phyloP scores from a whole-genome alignment of 805 yeast genomes.

The Yamadazyma sp. region DNA sequence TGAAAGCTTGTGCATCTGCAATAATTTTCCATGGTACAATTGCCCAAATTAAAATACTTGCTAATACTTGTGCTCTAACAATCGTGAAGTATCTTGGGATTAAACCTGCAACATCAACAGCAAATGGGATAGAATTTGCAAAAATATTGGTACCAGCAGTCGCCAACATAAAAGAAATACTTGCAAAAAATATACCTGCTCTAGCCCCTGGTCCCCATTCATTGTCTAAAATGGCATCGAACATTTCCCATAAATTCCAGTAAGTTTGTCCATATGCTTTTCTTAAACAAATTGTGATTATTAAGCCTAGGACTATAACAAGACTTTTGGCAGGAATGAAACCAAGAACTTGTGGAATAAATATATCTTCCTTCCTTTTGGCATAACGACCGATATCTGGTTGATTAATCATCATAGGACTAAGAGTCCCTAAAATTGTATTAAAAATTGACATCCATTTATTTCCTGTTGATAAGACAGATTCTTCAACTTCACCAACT shows the following conservation, averaged over 20 bases:
- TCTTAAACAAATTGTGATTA: constrained; percentile 8
- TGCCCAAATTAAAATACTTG: constrained; percentile 14
- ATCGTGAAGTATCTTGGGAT: constrained; percentile 24
- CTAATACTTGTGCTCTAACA: constrained; percentile 14
- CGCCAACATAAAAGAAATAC: constrained; percentile 15
- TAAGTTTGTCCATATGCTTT: constrained; percentile 18
- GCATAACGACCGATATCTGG: constrained; percentile 15
- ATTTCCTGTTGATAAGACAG: constrained; percentile 7
- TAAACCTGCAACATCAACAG: constrained; percentile 22
- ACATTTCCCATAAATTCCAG: constrained; percentile 26
- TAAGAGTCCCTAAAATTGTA: constrained; percentile 13
- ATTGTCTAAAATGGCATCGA: constrained; percentile 21
- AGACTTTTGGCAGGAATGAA: constrained; percentile 13
- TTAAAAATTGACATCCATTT: constrained; percentile 13
- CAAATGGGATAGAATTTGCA: constrained; percentile 21
- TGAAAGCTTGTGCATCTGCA: constrained; percentile 11
- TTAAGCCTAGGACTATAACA: constrained; percentile 14
- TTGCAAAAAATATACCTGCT: constrained; percentile 19
- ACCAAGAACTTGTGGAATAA: constrained; percentile 13
- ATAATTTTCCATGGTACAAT: constrained; percentile 16
- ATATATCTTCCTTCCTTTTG: constrained; percentile 10
- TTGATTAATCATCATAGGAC: constrained; percentile 16
- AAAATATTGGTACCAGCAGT: constrained; percentile 27
- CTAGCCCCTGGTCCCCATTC: constrained; percentile 24
- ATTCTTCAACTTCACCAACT: constrained; percentile 5